Evolutionary conservation across 331 rosid species (phyloP).

Genomic region (Quercus phellos): DNA sequence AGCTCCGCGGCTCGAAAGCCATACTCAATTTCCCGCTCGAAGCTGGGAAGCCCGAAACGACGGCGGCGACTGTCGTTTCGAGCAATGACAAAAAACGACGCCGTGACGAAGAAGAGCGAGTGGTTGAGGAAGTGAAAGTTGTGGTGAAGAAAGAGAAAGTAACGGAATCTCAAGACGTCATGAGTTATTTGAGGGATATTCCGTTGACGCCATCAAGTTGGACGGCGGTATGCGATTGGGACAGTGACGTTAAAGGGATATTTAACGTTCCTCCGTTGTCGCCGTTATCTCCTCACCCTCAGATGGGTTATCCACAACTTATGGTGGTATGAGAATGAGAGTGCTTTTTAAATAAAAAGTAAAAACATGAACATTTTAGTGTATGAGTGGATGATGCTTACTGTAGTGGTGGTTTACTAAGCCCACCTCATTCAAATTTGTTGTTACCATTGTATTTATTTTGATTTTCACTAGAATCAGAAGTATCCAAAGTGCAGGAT

Average conservation of each 20-base stretch:
- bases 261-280: slow-evolving; percentile 62
- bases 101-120: slow-evolving; percentile 32
- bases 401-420: too few relatives aligned
- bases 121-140: neutral
- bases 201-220: slow-evolving; percentile 86
- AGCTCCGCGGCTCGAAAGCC: slow-evolving; percentile 79
- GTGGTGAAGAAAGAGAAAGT: slow-evolving; percentile 50
- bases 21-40: slow-evolving; percentile 83
- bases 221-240: slow-evolving; percentile 58
- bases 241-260: slow-evolving; percentile 35
- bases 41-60: slow-evolving; percentile 22
- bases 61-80: neutral
- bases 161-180: slow-evolving; percentile 23
- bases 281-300: slow-evolving; percentile 72
- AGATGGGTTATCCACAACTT: slow-evolving; percentile 53
- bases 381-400: too few relatives aligned
- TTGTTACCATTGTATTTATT: too few relatives aligned
- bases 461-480: too few relatives aligned
- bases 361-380: too few relatives aligned
- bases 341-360: too few relatives aligned
- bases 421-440: too few relatives aligned
- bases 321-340: slow-evolving; percentile 45
- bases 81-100: slow-evolving; percentile 39
- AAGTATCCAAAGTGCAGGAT: too few relatives aligned
- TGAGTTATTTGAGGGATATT: slow-evolving; percentile 26